Evolutionary conservation across 306 rosid genomes (phyloP), one percentile per base, ranked within the genome.

Genomic region (Ochetophila trinervis): DNA sequence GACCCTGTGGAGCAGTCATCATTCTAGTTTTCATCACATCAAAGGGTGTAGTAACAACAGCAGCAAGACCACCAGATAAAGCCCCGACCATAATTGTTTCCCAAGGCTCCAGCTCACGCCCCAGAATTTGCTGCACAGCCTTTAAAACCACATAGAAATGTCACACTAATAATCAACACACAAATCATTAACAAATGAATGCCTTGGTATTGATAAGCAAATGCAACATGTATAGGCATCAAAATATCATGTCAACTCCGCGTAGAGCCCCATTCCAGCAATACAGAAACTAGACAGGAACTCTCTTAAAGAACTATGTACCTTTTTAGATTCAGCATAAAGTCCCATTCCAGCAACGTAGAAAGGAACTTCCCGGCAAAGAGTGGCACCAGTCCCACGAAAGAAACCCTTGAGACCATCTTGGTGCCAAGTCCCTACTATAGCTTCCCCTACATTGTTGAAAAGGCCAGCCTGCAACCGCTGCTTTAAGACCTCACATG

Each of bases 341-440:
- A 94, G 96, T 48, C 95, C 99, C 95, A 85, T 94, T 81, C 99
- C 99, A 57, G 97, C 96, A 24, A 94, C 99, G 74, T 94, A 94
- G 79, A 94, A 94, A 49, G 99, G 99, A 80, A 94, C 97, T 82
- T 94, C 99, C 17, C 99, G 85, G 69, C 97, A 94, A 73, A 94
- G 96, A 77, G 99, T 94, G 35, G 97, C 96, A 60, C 97, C 97
- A 17, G 99, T 94, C 75, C 99, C 99, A 75, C 99, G 99, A 67
- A 94, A 94, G 80, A 94, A 94, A 12, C 99, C 99, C 81, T 74
- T 82, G 47, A 86, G 86, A 70, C 99, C 99, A 86, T 94, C 99
- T 76, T 86, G 95, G 49, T 80, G 79, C 97, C 91, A 88, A 62
- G 99, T 94, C 36, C 85, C 99, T 44, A 90, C 75, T 60, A 90